These are phyloP conservation scores for Ascochyta koolunga DNA, from an alignment of 2,329 filamentous ascomycete species.

Conservation along the genomic window DNA sequence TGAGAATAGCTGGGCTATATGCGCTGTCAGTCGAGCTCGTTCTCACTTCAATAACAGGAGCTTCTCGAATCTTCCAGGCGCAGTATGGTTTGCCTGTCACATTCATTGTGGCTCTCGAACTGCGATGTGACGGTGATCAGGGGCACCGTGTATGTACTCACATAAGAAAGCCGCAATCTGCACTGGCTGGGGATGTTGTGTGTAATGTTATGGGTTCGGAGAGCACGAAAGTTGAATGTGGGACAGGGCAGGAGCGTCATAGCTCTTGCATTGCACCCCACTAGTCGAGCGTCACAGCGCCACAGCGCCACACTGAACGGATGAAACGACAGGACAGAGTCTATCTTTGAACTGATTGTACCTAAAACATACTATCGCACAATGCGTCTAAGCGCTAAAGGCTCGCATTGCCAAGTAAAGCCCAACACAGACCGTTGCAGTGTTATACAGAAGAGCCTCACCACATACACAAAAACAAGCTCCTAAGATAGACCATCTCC, in stretches of 20 bases:
- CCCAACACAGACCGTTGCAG: slow-evolving; percentile 1
- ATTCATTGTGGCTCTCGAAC: neutral
- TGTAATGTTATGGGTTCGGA: neutral
- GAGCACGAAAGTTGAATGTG: slow-evolving; percentile 12
- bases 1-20: neutral
- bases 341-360: neutral
- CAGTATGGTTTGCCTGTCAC: neutral
- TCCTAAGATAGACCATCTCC: neutral
- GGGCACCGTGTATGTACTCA: neutral
- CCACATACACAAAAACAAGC: neutral
- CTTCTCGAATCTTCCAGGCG: slow-evolving; percentile 14
- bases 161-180: neutral
- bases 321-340: neutral
- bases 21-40: slow-evolving; percentile 10
- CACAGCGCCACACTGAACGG: neutral
- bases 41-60: neutral
- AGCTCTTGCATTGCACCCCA: slow-evolving; percentile 8
- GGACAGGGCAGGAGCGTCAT: slow-evolving; percentile 13
- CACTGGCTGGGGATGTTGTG: neutral
- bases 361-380: slow-evolving; percentile 1
- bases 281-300: neutral
- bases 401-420: neutral
- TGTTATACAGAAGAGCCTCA: slow-evolving; percentile 8
- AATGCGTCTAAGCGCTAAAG: neutral
- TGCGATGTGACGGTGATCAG: neutral